A percentile compares a stretch with the other conserved stretches of the same genome.
Evolutionary conservation across 2,329 filamentous ascomycete genomes (phyloP).

Genomic region (Knoxdaviesia proteae): DNA sequence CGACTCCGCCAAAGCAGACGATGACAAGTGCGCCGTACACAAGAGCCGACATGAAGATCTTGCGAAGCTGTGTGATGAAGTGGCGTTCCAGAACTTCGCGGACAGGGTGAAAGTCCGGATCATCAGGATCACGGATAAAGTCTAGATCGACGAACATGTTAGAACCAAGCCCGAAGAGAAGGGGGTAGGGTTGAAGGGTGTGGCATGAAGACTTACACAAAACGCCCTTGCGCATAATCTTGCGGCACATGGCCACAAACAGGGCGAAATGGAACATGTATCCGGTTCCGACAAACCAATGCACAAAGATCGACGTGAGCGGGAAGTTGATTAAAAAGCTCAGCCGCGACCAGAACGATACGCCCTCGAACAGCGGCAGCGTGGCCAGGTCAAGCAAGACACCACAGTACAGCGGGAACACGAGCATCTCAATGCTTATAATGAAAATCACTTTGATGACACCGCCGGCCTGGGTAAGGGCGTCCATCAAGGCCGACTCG

Average conservation of each 20-base stretch:
- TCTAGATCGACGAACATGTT: constrained; percentile 23
- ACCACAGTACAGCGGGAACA: constrained; percentile 90
- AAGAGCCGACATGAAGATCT: constrained; percentile 88
- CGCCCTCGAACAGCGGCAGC: constrained; percentile 68
- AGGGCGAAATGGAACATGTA: constrained; percentile 99
- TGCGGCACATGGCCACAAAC: constrained; percentile 96
- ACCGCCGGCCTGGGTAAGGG: constrained; percentile 79
- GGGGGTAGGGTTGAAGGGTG: background rate
- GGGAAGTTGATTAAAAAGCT: constrained; percentile 62
- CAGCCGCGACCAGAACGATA: constrained; percentile 57
- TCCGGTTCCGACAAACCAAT: constrained; percentile 96
- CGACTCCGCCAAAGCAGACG: constrained; percentile 80
- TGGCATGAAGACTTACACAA: constrained; percentile 41
- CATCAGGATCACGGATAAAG: constrained; percentile 94
- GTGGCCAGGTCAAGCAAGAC: constrained; percentile 74
- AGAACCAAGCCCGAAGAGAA: background rate
- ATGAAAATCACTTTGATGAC: constrained; percentile 97
- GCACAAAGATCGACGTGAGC: constrained; percentile 80
- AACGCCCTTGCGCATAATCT: constrained; percentile 88
- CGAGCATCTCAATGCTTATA: constrained; percentile 97
- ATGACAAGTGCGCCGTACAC: constrained; percentile 90
- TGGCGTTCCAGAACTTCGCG: constrained; percentile 89
- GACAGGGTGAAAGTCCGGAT: constrained; percentile 94
- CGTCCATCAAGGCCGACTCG: constrained; percentile 65
- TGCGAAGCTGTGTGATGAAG: constrained; percentile 78